Conservation (phyloP, 1,139 yeast species). For the Ashbya aceris region DNA sequence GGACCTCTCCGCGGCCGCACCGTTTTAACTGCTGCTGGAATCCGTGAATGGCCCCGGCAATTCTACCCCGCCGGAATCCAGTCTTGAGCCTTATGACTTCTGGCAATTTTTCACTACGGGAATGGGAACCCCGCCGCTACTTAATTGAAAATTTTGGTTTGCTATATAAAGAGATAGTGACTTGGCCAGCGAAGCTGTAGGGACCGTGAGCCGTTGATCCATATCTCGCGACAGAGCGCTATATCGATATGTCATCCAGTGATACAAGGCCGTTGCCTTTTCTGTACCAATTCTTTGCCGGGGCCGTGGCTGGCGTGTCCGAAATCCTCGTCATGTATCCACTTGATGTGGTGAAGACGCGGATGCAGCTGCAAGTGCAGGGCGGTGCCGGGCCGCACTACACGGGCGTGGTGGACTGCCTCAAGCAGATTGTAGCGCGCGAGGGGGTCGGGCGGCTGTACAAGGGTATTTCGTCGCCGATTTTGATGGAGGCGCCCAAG, state of each 20-base stretch:
- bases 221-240: not conserved
- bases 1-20: no score
- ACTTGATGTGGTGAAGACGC: constrained; percentile 92
- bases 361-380: constrained; percentile 83
- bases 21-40: no score
- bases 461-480: constrained; percentile 92
- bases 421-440: constrained; percentile 68
- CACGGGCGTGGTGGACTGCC: constrained; percentile 75
- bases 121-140: no score
- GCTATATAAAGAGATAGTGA: not conserved
- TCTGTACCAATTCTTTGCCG: constrained; percentile 81
- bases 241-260: constrained; percentile 5
- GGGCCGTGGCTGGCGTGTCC: constrained; percentile 96
- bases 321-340: constrained; percentile 98
- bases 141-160: not conserved
- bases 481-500: constrained; percentile 99
- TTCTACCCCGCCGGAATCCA: no score
- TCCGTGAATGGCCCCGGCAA: no score
- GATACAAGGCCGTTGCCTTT: constrained; percentile 56
- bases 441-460: constrained; percentile 83
- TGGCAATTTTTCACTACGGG: no score
- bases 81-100: no score
- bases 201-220: not conserved
- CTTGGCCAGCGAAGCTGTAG: not conserved
- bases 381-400: constrained; percentile 40